Percentiles rank a stretch among this genome's conserved stretches.
Evolutionary conservation across 192 early-diverging fungal species (phyloP).

Genomic region (Linnemannia schmuckeri): DNA sequence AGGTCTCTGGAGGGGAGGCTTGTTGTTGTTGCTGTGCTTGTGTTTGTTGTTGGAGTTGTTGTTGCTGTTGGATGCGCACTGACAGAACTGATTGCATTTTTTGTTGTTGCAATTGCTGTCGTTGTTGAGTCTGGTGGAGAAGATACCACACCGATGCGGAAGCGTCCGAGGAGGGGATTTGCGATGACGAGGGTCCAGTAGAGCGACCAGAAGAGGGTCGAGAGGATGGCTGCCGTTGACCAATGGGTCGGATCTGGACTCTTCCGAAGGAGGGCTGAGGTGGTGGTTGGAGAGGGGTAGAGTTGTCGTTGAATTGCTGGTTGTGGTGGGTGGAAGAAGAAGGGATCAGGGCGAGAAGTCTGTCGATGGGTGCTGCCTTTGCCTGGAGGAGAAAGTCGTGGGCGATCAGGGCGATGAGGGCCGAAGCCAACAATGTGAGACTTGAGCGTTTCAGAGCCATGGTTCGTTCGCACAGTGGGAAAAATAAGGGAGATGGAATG

Average conservation of each 20-base stretch:
- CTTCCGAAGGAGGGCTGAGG: constrained; percentile 3
- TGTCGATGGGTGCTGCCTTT: constrained; percentile 31
- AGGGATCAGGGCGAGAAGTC: constrained; percentile 6
- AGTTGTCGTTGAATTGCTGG: neutral
- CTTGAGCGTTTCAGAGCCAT: constrained; percentile 30
- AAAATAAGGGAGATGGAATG: neutral
- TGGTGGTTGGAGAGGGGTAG: neutral
- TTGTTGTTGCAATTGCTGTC: neutral
- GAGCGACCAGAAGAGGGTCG: neutral
- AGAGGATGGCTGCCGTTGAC: constrained; percentile 3
- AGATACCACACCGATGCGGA: constrained; percentile 8
- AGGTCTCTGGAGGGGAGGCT: neutral
- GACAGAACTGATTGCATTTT: neutral
- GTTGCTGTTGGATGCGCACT: constrained; percentile 9
- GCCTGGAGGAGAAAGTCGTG: neutral
- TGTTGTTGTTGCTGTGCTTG: neutral
- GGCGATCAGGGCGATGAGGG: neutral
- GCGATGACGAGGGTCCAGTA: neutral
- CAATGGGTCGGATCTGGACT: constrained; percentile 11
- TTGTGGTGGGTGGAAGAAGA: neutral
- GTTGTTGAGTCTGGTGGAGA: constrained; percentile 8
- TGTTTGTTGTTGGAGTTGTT: neutral
- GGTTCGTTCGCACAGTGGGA: neutral
- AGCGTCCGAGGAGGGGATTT: neutral
- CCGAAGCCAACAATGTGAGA: neutral